A percentile compares a stretch with the other conserved stretches of the same genome.
These are phyloP conservation scores for Avena atlantica DNA, from an alignment of 176 grass and related monocot genomes.

Conservation along the genomic window DNA sequence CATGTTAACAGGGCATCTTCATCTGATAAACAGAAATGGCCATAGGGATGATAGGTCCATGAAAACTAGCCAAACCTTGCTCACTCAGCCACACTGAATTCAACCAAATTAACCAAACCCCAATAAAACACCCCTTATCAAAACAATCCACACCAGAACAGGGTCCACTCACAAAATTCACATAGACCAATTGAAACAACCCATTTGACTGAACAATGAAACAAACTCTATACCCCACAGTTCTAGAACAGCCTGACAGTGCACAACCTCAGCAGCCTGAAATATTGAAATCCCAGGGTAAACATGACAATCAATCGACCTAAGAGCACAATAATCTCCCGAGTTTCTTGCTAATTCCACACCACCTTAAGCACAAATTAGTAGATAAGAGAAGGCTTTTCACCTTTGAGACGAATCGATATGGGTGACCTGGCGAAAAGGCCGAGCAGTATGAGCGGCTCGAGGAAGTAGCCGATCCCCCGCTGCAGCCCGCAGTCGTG, in stretches of 20 bases:
- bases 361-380: neutral
- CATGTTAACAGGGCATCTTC: no score
- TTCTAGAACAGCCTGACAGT: neutral
- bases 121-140: neutral
- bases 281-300: neutral
- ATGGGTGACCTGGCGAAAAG: slow-evolving; percentile 70
- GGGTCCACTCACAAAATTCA: neutral
- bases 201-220: neutral
- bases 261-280: neutral
- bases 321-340: neutral
- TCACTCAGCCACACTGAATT: neutral
- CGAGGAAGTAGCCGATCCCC: slow-evolving; percentile 84
- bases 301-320: neutral
- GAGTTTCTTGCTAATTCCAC: neutral
- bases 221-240: neutral
- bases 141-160: neutral
- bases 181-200: neutral
- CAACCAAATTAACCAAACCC: neutral
- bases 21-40: no score
- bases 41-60: neutral
- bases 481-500: slow-evolving; percentile 82
- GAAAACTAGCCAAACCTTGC: neutral
- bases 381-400: neutral
- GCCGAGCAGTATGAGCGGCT: slow-evolving; percentile 77
- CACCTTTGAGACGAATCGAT: slow-evolving; percentile 77